Evolutionary conservation across 345 rosid genomes (phyloP).

Genomic region (Cardamine chenopodiifolia): DNA sequence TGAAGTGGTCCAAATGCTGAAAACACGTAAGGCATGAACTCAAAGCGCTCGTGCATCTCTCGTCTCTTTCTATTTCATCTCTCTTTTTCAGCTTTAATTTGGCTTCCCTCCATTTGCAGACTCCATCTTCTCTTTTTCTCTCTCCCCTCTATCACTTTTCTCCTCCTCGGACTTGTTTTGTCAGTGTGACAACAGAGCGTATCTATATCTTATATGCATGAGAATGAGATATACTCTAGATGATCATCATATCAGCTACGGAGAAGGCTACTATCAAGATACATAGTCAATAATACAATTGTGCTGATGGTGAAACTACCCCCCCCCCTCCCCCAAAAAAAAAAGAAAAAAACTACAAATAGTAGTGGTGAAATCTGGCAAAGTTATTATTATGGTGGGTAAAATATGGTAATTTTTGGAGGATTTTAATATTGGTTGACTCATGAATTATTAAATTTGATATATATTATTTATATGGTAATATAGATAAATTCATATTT

Average conservation of each 20-base stretch:
- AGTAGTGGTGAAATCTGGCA: neutral
- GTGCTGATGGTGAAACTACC: neutral
- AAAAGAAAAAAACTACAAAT: neutral
- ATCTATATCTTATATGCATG: neutral
- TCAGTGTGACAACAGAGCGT: conserved; percentile 3
- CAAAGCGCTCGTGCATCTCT: conserved; percentile 45
- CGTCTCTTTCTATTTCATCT: conserved; percentile 37
- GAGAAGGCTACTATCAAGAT: neutral
- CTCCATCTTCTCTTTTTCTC: conserved; percentile 3
- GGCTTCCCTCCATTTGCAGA: conserved; percentile 23
- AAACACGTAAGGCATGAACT: conserved; percentile 37
- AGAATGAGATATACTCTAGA: neutral
- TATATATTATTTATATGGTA: neutral
- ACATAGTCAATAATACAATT: neutral
- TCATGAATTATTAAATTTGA: neutral
- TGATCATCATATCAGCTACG: neutral
- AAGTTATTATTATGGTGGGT: neutral
- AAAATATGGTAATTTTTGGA: neutral
- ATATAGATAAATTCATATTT: too few relatives aligned
- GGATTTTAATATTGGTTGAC: neutral
- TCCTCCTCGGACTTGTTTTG: conserved; percentile 35
- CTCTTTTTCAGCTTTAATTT: conserved; percentile 34
- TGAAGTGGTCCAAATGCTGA: conserved; percentile 39
- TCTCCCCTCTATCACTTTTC: neutral
- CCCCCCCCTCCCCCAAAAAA: too few relatives aligned